A percentile compares a stretch with the other conserved stretches of the same genome.
These are phyloP conservation scores for Yamadazyma tumulicola DNA, from an alignment of 805 yeast genomes.

Conservation along the genomic window DNA sequence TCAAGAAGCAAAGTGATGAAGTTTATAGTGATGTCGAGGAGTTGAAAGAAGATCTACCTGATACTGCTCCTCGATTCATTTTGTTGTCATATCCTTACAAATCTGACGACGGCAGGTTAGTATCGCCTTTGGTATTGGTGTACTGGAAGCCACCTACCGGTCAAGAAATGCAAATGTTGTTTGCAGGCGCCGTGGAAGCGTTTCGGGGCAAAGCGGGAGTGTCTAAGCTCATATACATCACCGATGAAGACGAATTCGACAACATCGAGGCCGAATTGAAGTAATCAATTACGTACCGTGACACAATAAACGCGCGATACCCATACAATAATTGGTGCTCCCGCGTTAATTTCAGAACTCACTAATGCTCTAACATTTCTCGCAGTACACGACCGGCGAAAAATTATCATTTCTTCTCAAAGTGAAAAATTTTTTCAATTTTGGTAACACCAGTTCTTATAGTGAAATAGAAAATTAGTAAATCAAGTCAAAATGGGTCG, in stretches of 20 bases:
- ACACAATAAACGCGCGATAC: not conserved
- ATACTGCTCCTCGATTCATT: conserved; percentile 72
- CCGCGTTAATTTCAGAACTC: conserved; percentile 2
- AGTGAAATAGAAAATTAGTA: no score
- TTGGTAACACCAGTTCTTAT: conserved; percentile 3
- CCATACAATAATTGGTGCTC: conserved; percentile 1
- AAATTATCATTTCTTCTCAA: not conserved
- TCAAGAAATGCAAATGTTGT: conserved; percentile 78
- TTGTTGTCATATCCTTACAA: conserved; percentile 74
- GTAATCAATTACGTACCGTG: not conserved
- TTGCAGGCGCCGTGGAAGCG: conserved; percentile 86
- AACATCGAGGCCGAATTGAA: conserved; percentile 41
- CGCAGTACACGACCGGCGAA: conserved; percentile 4
- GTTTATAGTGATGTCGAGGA: conserved; percentile 53
- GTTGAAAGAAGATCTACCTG: conserved; percentile 74
- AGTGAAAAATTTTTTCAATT: conserved; percentile 7
- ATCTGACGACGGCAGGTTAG: conserved; percentile 65
- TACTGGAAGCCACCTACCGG: conserved; percentile 88
- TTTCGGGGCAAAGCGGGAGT: conserved; percentile 79
- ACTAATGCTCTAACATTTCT: not conserved
- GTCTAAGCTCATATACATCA: conserved; percentile 55
- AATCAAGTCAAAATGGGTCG: conserved; percentile 91
- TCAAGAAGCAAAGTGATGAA: conserved; percentile 47
- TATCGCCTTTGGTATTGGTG: conserved; percentile 72
- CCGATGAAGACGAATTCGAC: conserved; percentile 70